Conservation (phyloP, 2,329 filamentous ascomycete species). For the Chaetomiaceae sp. region DNA sequence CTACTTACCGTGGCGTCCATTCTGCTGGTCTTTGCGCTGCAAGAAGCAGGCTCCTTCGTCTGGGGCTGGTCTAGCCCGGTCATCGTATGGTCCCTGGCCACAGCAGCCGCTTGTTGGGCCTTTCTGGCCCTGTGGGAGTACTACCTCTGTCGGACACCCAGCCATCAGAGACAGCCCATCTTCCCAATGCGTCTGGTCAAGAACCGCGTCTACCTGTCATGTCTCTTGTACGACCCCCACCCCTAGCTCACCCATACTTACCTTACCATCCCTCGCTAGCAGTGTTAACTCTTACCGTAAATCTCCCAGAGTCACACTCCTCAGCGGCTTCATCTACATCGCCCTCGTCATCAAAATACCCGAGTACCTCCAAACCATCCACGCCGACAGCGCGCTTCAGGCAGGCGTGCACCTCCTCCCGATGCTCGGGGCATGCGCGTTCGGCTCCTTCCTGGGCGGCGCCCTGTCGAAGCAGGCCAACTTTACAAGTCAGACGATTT, state of each 20-base stretch:
- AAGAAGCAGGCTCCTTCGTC: conserved; percentile 51
- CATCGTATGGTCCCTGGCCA: conserved; percentile 46
- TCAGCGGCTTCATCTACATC: conserved; percentile 56
- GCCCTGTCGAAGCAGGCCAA: conserved; percentile 51
- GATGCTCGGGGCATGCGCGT: conserved; percentile 52
- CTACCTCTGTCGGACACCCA: conserved; percentile 36
- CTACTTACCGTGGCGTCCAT: conserved; percentile 49
- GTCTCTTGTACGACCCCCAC: conserved; percentile 41
- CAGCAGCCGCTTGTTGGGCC: conserved; percentile 46
- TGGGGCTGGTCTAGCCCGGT: conserved; percentile 48
- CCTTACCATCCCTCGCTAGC: neutral
- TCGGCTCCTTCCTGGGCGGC: conserved; percentile 54
- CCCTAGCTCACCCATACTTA: too few species aligned
- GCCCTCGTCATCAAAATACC: conserved; percentile 55
- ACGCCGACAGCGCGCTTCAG: conserved; percentile 47
- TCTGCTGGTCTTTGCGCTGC: conserved; percentile 52
- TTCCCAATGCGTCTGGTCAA: conserved; percentile 48
- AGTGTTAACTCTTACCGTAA: conserved; percentile 1
- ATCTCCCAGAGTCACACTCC: conserved; percentile 46
- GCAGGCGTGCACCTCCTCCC: conserved; percentile 56
- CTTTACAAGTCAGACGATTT: conserved; percentile 48
- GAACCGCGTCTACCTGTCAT: conserved; percentile 47
- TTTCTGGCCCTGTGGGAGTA: conserved; percentile 50
- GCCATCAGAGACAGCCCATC: conserved; percentile 46
- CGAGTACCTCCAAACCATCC: conserved; percentile 57